A percentile compares a stretch with the other conserved stretches of the same genome.
phyloP scores from a whole-genome alignment of 345 rosid species.

The Sonneratia caseolaris region DNA sequence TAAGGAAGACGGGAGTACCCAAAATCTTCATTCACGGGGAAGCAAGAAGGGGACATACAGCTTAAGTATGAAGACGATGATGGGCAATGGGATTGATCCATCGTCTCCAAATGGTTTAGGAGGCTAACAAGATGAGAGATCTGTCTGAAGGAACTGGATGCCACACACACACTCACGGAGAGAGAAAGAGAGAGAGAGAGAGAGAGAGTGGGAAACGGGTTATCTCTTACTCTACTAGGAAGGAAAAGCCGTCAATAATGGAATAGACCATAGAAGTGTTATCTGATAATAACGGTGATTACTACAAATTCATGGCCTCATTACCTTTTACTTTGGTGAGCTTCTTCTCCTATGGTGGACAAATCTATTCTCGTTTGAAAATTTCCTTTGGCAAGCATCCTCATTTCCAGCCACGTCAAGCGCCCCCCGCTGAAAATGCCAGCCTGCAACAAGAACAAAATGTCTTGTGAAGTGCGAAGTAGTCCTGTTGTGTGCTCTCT shows the following conservation, averaged over 20 bases:
- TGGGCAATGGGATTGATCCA: background rate
- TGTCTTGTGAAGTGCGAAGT: background rate
- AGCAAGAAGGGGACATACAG: conserved; percentile 41
- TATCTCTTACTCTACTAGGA: background rate
- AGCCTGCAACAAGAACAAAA: background rate
- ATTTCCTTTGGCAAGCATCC: background rate
- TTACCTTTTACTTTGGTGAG: no score
- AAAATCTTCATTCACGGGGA: conserved; percentile 17
- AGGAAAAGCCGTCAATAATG: background rate
- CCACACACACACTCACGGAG: background rate
- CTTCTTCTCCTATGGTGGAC: no score
- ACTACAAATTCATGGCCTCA: no score
- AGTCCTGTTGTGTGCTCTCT: background rate
- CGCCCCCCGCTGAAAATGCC: no score
- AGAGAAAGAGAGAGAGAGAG: background rate
- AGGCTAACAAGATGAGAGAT: background rate
- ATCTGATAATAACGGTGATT: no score
- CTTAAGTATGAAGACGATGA: conserved; percentile 20
- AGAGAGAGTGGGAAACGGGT: background rate
- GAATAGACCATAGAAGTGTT: no score
- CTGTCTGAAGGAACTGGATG: background rate
- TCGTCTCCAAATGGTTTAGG: background rate
- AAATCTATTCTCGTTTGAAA: no score
- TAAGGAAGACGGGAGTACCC: conserved; percentile 37
- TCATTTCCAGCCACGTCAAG: no score